Evolutionary conservation across 768 basidiomycete genomes (phyloP), one percentile per base, ranked within the genome.

Genomic region (Pleurotus tuber-regium): DNA sequence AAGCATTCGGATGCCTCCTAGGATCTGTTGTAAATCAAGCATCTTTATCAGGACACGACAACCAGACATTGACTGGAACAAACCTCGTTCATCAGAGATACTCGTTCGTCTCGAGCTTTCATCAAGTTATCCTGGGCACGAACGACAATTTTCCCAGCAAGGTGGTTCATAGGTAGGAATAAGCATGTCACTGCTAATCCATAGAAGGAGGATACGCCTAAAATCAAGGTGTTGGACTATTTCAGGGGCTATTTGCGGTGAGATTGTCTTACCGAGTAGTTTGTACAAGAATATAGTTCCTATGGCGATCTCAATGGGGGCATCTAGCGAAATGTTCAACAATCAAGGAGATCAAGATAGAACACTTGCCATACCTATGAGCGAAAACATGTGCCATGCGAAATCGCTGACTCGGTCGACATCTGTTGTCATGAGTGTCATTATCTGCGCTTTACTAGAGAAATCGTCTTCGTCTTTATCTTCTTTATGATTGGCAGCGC

Each of bases 391-490:
- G 63, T 92, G 87, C 83, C 83, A 89, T 1, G 83, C 70, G 61
- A 95, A 90, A 44, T 95, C 90, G 64, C 86, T 83, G 55, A 95
- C 86, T 50, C 93, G 79, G 64, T 95, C 92, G 24, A 94, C 91
- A 58, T 97, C 93, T 4, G 92, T 93, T 4, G 93, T 95, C 89
- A 96, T 94, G 24, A 96, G 78, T 2, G 90, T 95, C 92, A 96
- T 94, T 59, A 97, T 84, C 69, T 96, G 82, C 4, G 82, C 80
- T 61, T 85, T 84, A 62, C 78, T 82, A 7, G 81, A 82, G 56
- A 84, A 82, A 42, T 83, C 80, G 19, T 79, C 77, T 51, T 83
- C 81, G 6, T 79, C 76, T 42, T 74, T 69, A 29, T 67, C 65
- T n/a, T n/a, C n/a, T n/a, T n/a, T n/a, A n/a, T n/a, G n/a, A n/a